Conservation (phyloP, 164 flowering plant genomes). For the Vitis rotundifolia region DNA sequence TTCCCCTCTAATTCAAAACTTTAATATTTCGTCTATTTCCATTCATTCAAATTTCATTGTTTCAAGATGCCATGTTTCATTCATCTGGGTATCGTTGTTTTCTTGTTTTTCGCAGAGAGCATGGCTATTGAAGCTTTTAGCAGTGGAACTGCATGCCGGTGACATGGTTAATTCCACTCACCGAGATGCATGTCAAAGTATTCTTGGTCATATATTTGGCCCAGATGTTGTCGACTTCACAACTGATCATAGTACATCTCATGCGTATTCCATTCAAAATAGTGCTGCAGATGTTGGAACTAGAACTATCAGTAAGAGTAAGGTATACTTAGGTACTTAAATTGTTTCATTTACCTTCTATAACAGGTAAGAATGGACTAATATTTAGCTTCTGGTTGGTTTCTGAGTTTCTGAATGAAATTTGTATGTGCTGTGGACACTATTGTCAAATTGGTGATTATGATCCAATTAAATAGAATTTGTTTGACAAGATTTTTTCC, state of each 20-base stretch:
- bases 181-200: conserved; percentile 63
- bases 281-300: conserved; percentile 34
- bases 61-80: not conserved
- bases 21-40: too few relatives aligned
- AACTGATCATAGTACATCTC: conserved; percentile 23
- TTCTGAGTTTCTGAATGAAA: not conserved
- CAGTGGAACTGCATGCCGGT: conserved; percentile 79
- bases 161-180: conserved; percentile 55
- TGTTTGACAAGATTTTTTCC: too few relatives aligned
- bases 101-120: conserved; percentile 64
- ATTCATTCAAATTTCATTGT: not conserved
- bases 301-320: conserved; percentile 48
- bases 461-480: too few relatives aligned
- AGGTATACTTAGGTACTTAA: conserved; percentile 32
- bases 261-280: conserved; percentile 17
- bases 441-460: too few relatives aligned
- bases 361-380: not conserved
- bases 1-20: too few relatives aligned
- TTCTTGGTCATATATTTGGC: conserved; percentile 69
- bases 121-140: conserved; percentile 88
- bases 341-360: not conserved
- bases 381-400: not conserved
- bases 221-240: conserved; percentile 31
- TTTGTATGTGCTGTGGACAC: not conserved
- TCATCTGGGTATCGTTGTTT: not conserved